Evolutionary conservation across 305 asterid genomes (phyloP).

Genomic region (Fraxinus platypoda): DNA sequence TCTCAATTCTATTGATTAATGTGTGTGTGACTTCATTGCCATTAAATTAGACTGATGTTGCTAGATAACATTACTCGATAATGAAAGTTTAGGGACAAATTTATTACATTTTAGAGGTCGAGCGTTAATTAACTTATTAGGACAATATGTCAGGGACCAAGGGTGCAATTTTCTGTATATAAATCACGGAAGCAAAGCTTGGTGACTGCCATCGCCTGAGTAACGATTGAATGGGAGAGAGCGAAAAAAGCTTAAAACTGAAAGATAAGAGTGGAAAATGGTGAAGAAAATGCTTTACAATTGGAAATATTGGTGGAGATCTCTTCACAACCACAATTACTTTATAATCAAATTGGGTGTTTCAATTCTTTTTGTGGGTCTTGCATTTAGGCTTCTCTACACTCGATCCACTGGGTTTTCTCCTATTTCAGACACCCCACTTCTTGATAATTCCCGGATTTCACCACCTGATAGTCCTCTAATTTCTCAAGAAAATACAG

Average conservation of each 20-base stretch:
- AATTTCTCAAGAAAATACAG: constrained; percentile 12
- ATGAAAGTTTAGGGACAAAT: not conserved
- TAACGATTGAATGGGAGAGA: not conserved
- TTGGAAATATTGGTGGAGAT: constrained; percentile 50
- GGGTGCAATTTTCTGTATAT: not conserved
- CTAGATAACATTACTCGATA: not conserved
- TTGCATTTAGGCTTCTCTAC: constrained; percentile 47
- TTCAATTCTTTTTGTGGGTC: constrained; percentile 51
- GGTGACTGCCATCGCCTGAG: not conserved
- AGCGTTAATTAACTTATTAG: not conserved
- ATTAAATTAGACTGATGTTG: no score
- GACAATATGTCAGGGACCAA: not conserved
- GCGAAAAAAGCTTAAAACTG: not conserved
- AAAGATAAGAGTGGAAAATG: constrained; percentile 22
- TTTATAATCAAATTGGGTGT: constrained; percentile 52
- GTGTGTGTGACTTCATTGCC: not conserved
- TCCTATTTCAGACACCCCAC: constrained; percentile 26
- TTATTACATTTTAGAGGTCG: not conserved
- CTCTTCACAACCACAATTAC: constrained; percentile 44
- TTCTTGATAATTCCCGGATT: constrained; percentile 25
- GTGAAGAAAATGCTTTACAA: constrained; percentile 39
- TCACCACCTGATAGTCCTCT: constrained; percentile 24
- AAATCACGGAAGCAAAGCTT: not conserved
- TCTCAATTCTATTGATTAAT: not conserved
- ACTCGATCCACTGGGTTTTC: constrained; percentile 46